Evolutionary conservation across 1,139 yeast species (phyloP), one percentile per base, ranked within the genome.

Genomic region (Kodamaea alishanica): DNA sequence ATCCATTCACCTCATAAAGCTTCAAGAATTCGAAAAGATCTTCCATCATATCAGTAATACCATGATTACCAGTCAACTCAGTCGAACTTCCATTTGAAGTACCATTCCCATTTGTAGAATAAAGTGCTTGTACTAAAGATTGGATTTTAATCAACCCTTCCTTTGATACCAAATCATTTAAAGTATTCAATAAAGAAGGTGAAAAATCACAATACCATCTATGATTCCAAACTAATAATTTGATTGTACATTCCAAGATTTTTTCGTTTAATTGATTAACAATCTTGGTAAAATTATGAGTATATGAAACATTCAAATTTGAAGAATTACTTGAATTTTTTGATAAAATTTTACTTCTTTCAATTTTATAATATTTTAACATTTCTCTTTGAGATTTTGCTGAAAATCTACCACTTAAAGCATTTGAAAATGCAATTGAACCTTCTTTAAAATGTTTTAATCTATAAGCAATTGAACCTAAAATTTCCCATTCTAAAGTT

Each of bases 161-260:
- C 52, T 81, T 83, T 24, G 79, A 79, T 25, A 87, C 81, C 45
- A 87, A 68, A 39, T 73, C 77, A 30, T 78, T 67, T 41, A 89
- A 63, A 1, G 79, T 69, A 26, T 66, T 61, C 15, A 82, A 58
- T 41, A 88, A 68, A 34, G 71, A 69, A 24, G 94, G 87, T 7
- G 95, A 82, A 54, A 89, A 90, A 50, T 90, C 96, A 47, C 81
- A 77, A 63, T 92, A 94, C 98, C 98, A 94, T 57, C 98, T 79
- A 62, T 89, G 97, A 57, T 89, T 86, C 97, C 97, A 92, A 15
- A 95, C 95, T 28, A 84, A 68, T 42, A 92, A 67, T 52, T 84
- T 84, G 35, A 89, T 87, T 43, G 82, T 67, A 30, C 85, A 67
- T 45, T 84, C 92, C 49, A 89, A 68, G 15, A 86, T 79, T 46